phyloP scores from a whole-genome alignment of 202 grass and related monocot species.

The Carex sylvatica region DNA sequence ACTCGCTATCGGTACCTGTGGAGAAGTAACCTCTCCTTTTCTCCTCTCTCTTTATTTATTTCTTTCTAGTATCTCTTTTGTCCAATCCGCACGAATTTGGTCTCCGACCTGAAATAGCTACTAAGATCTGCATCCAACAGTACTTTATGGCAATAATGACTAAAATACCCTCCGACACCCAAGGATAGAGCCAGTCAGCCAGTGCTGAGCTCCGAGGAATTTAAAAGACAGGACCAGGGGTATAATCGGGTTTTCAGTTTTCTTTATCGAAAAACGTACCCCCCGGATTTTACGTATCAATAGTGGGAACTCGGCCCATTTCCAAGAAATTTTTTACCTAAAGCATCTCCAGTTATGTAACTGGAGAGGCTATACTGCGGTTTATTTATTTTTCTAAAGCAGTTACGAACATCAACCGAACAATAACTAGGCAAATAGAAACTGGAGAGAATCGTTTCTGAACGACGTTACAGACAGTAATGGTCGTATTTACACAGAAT shows the following conservation, averaged over 20 bases:
- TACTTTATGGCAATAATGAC: slow-evolving; percentile 18
- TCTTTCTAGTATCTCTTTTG: slow-evolving; percentile 17
- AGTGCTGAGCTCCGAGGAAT: not conserved
- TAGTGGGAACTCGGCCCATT: slow-evolving; percentile 7
- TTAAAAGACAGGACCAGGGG: not conserved
- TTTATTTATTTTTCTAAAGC: too few relatives aligned
- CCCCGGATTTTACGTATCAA: slow-evolving; percentile 43
- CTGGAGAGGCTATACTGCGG: not conserved
- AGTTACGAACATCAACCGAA: not conserved
- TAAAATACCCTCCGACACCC: not conserved
- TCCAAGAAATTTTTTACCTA: not conserved
- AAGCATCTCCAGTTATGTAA: not conserved
- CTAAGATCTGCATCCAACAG: slow-evolving; percentile 4
- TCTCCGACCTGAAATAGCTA: slow-evolving; percentile 37
- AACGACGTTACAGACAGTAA: not conserved
- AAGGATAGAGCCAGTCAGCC: not conserved
- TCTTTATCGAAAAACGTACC: slow-evolving; percentile 16
- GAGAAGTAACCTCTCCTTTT: not conserved
- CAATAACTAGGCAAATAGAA: not conserved
- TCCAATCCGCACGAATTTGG: slow-evolving; percentile 31
- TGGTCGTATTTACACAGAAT: slow-evolving; percentile 4
- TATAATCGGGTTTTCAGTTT: not conserved
- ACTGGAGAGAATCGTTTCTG: not conserved
- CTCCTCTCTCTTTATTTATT: slow-evolving; percentile 12
- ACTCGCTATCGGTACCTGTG: not conserved